Evolutionary conservation across 2,329 filamentous ascomycete genomes (phyloP).

Genomic region (Ilyonectria destructans): DNA sequence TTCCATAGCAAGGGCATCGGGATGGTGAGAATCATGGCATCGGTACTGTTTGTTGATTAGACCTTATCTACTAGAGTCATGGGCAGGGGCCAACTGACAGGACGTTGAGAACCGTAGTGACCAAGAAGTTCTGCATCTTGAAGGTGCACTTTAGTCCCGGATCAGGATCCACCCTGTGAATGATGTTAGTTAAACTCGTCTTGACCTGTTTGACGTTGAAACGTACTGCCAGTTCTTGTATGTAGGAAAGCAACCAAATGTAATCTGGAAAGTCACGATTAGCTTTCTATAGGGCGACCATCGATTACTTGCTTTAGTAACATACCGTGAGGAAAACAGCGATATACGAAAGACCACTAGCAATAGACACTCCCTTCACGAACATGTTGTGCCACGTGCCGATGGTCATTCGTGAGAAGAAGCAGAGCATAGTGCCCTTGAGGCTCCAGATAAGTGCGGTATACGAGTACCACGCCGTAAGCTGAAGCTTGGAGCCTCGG

Average conservation of each 20-base stretch:
- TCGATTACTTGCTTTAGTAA: background rate
- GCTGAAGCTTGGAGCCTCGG: constrained; percentile 56
- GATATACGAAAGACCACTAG: constrained; percentile 26
- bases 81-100: constrained; percentile 26
- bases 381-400: constrained; percentile 47
- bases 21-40: constrained; percentile 39
- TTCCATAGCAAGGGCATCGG: constrained; percentile 43
- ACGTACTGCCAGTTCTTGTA: constrained; percentile 47
- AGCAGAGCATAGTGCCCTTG: constrained; percentile 51
- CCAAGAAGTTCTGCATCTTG: constrained; percentile 40
- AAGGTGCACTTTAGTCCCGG: constrained; percentile 39
- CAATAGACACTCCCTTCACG: constrained; percentile 34
- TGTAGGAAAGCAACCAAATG: constrained; percentile 42
- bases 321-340: constrained; percentile 44
- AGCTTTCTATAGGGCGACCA: background rate
- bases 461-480: constrained; percentile 60
- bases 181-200: constrained; percentile 1
- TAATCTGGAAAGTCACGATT: constrained; percentile 22
- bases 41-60: constrained; percentile 31
- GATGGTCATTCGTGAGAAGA: constrained; percentile 50
- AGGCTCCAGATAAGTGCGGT: constrained; percentile 56
- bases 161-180: constrained; percentile 37
- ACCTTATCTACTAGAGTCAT: background rate
- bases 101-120: constrained; percentile 43
- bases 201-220: background rate